Base-by-base conservation (phyloP, 148 eudicot species). In the Camellia lanceoleosa region DNA sequence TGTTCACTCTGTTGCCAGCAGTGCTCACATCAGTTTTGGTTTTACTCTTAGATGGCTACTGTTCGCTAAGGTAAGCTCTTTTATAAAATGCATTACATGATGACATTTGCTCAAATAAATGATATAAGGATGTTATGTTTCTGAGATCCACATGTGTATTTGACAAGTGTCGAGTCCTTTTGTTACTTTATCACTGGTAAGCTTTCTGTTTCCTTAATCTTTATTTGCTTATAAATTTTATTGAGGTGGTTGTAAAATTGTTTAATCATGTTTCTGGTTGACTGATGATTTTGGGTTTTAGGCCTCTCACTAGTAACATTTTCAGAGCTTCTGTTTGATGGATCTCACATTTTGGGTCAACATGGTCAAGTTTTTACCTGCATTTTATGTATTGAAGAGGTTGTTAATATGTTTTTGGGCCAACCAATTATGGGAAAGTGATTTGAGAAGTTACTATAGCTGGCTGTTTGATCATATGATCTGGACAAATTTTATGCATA, bases 1-100 rank as follows among this genome's bases (percentile, higher is more conserved):
- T 47, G 58, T 76, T 63, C 79, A 11, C 23, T 60, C 68, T 59
- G 9, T 74, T n/a, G 30, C 14, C 2, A 42, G 23, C 9, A 23
- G 18, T 43, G 56, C 68, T 76, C 56, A 19, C 41, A 3, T 30
- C 60, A 63, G 30, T 76, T 56, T 5, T 20, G 18, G 42, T 19
- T 67, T 66, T 76, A 76, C 70, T 64, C 56, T 63, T 46, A 47
- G 19, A 7, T 76, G 20, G 42, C 68, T 49, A 55, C n/a, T 47
- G 20, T 64, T 64, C 15, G 23, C 59, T 51, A 3, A 49, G 43
- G 78, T 76, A 64, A 62, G 60, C 59, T 63, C 59, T 47, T 46
- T 2, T 47, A 18, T 9, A 23, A 8, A 63, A 23, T 46, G 9
- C 79, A 43, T 43, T 5, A 19, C 11, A 19, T 49, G 68, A 59